Conservation (phyloP, 257 asterid genomes). For the Thymus quinquecostatus region DNA sequence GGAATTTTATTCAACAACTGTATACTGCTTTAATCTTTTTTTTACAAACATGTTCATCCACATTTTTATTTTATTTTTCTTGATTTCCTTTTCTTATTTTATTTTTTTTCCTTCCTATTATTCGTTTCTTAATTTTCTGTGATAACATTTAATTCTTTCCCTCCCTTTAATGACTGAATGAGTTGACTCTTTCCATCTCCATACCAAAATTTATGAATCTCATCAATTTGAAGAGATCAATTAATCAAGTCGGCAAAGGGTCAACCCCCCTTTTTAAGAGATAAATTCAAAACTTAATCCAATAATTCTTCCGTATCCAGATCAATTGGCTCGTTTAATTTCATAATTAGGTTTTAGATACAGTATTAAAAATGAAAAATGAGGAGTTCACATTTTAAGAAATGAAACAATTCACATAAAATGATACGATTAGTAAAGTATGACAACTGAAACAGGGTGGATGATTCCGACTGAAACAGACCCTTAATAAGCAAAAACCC, state of each 20-base stretch:
- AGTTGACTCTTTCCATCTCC: neutral
- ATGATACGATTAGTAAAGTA: no score
- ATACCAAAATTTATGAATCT: neutral
- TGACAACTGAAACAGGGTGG: no score
- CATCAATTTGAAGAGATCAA: neutral
- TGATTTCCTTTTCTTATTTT: no score
- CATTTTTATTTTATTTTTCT: neutral
- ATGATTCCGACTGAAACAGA: neutral
- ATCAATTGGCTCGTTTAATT: neutral
- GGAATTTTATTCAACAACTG: constrained; percentile 1
- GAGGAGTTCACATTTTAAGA: no score
- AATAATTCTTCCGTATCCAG: neutral
- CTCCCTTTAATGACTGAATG: neutral
- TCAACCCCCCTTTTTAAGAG: neutral
- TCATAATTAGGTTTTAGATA: no score
- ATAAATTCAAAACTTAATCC: neutral
- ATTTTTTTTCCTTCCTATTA: no score
- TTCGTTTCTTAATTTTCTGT: neutral
- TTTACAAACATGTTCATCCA: no score
- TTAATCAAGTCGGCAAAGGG: neutral
- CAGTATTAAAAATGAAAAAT: no score
- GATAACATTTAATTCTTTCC: constrained; percentile 16
- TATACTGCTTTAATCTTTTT: constrained; percentile 21
- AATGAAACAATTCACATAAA: no score
- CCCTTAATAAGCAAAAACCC: neutral